Conservation (phyloP, 257 asterid genomes). For the Ocimum tenuiflorum region DNA sequence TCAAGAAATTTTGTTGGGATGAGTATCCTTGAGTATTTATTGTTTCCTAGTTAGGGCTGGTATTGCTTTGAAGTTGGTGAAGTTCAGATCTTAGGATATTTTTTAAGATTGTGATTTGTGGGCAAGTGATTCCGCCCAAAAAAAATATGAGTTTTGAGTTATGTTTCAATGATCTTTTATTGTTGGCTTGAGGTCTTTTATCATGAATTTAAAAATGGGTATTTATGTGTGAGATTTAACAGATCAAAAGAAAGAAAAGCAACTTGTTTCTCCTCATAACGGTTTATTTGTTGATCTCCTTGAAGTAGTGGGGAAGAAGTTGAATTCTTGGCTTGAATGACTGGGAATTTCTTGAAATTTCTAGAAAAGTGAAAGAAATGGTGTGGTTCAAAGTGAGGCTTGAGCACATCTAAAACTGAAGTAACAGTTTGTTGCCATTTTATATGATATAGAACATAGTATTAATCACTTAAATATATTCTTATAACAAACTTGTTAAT, state of each 20-base stretch:
- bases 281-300: not conserved
- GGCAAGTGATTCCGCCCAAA: not conserved
- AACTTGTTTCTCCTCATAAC: not conserved
- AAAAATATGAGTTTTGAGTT: slow-evolving; percentile 1
- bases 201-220: not conserved
- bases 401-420: not conserved
- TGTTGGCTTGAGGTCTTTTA: slow-evolving; percentile 10
- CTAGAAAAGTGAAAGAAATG: not conserved
- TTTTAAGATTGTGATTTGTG: not conserved
- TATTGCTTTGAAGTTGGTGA: not conserved
- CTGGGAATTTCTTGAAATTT: not conserved
- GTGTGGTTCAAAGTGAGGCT: not conserved
- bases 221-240: not conserved
- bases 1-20: not conserved
- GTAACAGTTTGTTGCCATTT: not conserved
- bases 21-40: not conserved
- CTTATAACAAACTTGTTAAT: too few relatives aligned
- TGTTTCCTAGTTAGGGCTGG: not conserved
- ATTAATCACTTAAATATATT: too few relatives aligned
- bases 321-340: not conserved
- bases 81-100: not conserved
- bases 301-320: not conserved
- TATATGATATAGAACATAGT: not conserved
- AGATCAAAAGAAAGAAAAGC: not conserved
- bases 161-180: not conserved